A percentile compares a stretch with the other conserved stretches of the same genome.
Conservation (phyloP, 352 stramenopile species). For the Phytophthora idaei region DNA sequence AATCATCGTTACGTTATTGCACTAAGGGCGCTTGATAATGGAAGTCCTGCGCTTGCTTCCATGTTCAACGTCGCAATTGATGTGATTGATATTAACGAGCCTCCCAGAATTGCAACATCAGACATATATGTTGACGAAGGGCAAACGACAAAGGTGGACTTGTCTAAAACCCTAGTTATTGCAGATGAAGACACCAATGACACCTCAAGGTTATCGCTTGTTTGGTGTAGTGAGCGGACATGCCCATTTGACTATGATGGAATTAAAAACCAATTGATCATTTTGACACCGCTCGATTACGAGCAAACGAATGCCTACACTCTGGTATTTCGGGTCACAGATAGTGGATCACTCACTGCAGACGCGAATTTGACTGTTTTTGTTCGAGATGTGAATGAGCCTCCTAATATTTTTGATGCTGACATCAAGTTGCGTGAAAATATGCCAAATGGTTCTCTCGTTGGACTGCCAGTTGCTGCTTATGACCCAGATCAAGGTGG, state of each 20-base stretch:
- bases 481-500: conserved; percentile 26
- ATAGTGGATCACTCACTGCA: conserved; percentile 28
- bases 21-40: conserved; percentile 19
- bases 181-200: conserved; percentile 28
- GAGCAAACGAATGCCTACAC: conserved; percentile 24
- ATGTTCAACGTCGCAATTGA: conserved; percentile 24
- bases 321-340: conserved; percentile 37
- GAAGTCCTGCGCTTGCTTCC: conserved; percentile 14
- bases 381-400: conserved; percentile 57
- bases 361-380: conserved; percentile 42
- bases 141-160: conserved; percentile 11
- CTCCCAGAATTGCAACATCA: conserved; percentile 15
- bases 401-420: conserved; percentile 37
- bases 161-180: conserved; percentile 5
- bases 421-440: conserved; percentile 44
- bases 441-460: conserved; percentile 19
- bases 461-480: conserved; percentile 21
- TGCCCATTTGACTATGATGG: conserved; percentile 25
- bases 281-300: conserved; percentile 25
- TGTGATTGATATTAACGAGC: conserved; percentile 29
- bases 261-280: conserved; percentile 1
- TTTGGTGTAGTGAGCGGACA: conserved; percentile 7
- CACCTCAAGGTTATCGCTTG: neutral
- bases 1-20: conserved; percentile 14
- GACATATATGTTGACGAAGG: conserved; percentile 26